phyloP scores from a whole-genome alignment of 495 filamentous ascomycete species.

The Aspergillus ellipticus region DNA sequence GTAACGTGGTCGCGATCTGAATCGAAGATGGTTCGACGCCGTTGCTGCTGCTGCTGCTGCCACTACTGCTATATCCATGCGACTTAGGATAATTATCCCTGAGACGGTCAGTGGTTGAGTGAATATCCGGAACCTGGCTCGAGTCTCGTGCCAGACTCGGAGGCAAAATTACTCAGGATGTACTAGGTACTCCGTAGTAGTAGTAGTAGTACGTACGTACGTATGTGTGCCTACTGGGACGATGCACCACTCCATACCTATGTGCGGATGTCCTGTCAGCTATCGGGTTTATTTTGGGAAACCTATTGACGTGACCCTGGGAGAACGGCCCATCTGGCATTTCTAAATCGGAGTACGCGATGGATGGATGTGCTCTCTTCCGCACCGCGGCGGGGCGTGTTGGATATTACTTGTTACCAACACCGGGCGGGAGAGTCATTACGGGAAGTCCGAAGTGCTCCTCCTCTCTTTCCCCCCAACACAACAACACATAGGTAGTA shows the following conservation, averaged over 20 bases:
- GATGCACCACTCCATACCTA: no score
- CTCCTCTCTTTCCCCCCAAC: no score
- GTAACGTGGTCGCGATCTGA: slow-evolving; percentile 13
- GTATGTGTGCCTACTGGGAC: no score
- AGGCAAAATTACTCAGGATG: background rate
- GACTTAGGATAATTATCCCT: background rate
- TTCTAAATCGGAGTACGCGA: no score
- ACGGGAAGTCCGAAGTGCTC: background rate
- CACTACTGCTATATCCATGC: background rate
- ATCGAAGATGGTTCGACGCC: background rate
- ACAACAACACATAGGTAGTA: no score
- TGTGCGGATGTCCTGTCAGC: no score
- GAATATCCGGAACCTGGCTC: background rate
- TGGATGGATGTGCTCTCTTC: background rate
- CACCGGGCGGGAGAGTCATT: background rate
- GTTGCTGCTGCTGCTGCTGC: no score
- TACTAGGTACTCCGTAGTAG: background rate
- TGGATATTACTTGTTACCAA: background rate
- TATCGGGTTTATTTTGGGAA: background rate
- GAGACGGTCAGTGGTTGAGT: background rate
- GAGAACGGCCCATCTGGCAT: no score
- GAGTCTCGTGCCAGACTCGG: background rate
- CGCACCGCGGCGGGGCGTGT: background rate
- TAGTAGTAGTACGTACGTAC: background rate
- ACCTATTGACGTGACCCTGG: background rate